Percentiles rank a stretch among this genome's conserved stretches.
Evolutionary conservation across 345 rosid genomes (phyloP).

Genomic region (Euphorbia pulcherrima): DNA sequence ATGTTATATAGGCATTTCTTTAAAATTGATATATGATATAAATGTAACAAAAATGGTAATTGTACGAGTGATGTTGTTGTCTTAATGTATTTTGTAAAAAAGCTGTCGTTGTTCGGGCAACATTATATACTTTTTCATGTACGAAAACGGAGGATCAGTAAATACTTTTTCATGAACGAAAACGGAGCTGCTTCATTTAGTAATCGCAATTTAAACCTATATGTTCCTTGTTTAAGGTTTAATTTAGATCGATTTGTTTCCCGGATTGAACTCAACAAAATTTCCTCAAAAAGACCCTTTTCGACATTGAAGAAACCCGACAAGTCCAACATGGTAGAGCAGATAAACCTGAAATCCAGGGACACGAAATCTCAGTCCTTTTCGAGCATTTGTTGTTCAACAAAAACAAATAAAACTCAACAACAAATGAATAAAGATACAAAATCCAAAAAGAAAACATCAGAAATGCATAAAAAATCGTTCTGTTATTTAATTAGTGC

Average conservation of each 20-base stretch:
- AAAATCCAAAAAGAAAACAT: conserved; percentile 50
- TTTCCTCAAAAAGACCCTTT: conserved; percentile 37
- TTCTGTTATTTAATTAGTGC: conserved; percentile 34
- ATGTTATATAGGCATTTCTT: too few species aligned
- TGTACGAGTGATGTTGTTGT: too few species aligned
- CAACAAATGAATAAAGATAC: conserved; percentile 26
- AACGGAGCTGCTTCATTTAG: too few species aligned
- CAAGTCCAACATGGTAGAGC: conserved; percentile 30
- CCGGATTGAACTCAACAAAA: conserved; percentile 60
- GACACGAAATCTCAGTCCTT: conserved; percentile 57
- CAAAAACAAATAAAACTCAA: conserved; percentile 45
- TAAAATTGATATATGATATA: too few species aligned
- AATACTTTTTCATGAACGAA: too few species aligned
- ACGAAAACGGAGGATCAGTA: too few species aligned
- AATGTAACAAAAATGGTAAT: too few species aligned
- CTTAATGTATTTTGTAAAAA: too few species aligned
- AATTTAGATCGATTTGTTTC: conserved; percentile 72
- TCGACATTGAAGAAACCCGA: conserved; percentile 26
- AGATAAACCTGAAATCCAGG: conserved; percentile 30
- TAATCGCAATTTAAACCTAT: too few species aligned
- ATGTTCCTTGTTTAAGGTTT: too few species aligned
- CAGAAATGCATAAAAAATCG: conserved; percentile 32
- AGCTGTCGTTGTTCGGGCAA: too few species aligned
- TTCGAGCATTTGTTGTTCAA: conserved; percentile 53
- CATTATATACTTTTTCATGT: too few species aligned